Base-by-base conservation (phyloP, 176 grass and related monocot genomes). In the Lolium perenne region DNA sequence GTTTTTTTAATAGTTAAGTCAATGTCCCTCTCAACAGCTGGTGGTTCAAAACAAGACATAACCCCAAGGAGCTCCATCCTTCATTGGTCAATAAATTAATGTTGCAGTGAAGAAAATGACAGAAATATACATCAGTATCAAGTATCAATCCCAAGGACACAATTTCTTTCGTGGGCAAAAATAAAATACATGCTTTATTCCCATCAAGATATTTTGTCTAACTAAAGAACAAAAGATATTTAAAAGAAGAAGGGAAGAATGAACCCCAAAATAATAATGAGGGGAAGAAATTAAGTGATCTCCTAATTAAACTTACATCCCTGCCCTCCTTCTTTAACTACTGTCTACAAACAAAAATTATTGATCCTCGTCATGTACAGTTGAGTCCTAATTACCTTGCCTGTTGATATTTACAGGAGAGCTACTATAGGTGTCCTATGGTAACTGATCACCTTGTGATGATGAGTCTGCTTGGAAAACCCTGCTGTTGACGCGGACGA, bases 401-500 rank as follows among this genome's bases (percentile, higher is more conserved):
- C 54, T 18, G 18, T 17, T n/a, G 18, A 17, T 68, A 83, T 83
- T 83, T 88, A 88, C 79, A 87, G 47, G 72, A 25, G 23, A 64
- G 61, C 61, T 6, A 5, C 61, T 49, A 26, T 11, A 35, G 11
- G 43, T 70, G 21, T 21, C 8, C 8, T 38, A 85, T 3, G 38
- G 21, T 38, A 65, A 9, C 63, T 59, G 43, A 26, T 38, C 9
- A 63, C 10, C 58, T 13, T 73, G 70, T 1, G 12, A 16, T 0
- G 32, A 35, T 10, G 84, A 67, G 73, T 86, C 87, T 22, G 56
- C 79, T 69, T 84, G 59, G 57, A 85, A 55, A 7, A 89, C 80
- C 86, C 32, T 90, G 50, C 90, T 86, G 62, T 84, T 81, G 66
- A 85, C 56, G 50, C 76, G 84, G 46, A 74, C 70, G 32, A 86